Conservation (phyloP, 345 rosid genomes). For the Moricandia moricandioides region DNA sequence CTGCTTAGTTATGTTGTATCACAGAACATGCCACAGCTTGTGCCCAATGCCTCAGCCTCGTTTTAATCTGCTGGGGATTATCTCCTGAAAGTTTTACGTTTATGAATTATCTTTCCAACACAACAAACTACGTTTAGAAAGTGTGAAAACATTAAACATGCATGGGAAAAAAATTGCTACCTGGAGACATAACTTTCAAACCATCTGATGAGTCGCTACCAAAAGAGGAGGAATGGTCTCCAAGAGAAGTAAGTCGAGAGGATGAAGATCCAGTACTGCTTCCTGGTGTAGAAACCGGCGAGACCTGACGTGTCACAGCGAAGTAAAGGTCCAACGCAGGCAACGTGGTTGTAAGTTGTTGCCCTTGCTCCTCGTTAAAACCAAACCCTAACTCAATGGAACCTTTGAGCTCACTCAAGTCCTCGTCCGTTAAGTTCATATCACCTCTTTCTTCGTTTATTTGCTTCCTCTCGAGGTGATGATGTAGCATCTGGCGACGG, state of each 20-base stretch:
- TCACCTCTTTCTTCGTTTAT: slow-evolving; percentile 24
- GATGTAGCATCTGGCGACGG: slow-evolving; percentile 63
- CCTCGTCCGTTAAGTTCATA: slow-evolving; percentile 70
- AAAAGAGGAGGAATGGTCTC: slow-evolving; percentile 56
- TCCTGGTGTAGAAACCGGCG: slow-evolving; percentile 68
- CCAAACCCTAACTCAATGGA: slow-evolving; percentile 97
- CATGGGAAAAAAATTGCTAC: slow-evolving; percentile 36
- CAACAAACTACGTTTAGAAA: too few relatives aligned
- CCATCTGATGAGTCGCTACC: slow-evolving; percentile 62
- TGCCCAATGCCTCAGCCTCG: slow-evolving; percentile 64
- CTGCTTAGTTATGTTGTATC: slow-evolving; percentile 37
- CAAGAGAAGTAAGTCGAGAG: slow-evolving; percentile 35
- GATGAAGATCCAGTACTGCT: slow-evolving; percentile 47
- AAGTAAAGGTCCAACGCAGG: slow-evolving; percentile 90
- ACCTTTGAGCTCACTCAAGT: slow-evolving; percentile 80
- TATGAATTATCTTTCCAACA: background rate
- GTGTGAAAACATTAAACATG: background rate
- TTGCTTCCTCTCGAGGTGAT: slow-evolving; percentile 30
- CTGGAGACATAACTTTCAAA: slow-evolving; percentile 79
- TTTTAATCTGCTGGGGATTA: slow-evolving; percentile 57
- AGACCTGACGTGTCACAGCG: slow-evolving; percentile 77
- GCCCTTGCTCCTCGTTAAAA: slow-evolving; percentile 83
- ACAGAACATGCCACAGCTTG: slow-evolving; percentile 70
- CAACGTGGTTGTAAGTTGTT: slow-evolving; percentile 60
- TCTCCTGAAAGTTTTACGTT: slow-evolving; percentile 52